Conservation (phyloP, 306 rosid genomes). For the Lathyrus aphaca region DNA sequence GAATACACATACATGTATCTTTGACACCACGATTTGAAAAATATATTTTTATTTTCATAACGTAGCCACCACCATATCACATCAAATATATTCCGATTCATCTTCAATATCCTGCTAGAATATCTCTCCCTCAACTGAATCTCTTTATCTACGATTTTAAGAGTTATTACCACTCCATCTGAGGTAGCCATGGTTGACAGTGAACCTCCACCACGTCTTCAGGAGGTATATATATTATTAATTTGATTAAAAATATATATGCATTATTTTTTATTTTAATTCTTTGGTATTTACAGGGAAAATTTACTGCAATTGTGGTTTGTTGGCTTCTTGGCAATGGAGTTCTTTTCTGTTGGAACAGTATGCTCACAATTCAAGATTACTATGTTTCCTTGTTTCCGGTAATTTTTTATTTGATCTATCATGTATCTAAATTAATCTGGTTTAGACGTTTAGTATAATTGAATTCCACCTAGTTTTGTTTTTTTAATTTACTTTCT, state of each 20-base stretch:
- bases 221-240: conserved; percentile 45
- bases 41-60: not conserved
- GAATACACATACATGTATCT: not conserved
- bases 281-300: conserved; percentile 57
- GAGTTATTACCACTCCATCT: conserved; percentile 1
- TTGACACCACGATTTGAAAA: conserved; percentile 3
- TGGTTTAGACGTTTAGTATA: no score
- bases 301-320: conserved; percentile 52
- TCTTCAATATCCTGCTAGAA: conserved; percentile 1
- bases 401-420: conserved; percentile 46
- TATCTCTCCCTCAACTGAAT: conserved; percentile 18
- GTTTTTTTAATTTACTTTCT: conserved; percentile 7
- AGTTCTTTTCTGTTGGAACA: conserved; percentile 85
- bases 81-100: conserved; percentile 18
- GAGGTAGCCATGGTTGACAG: conserved; percentile 42
- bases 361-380: conserved; percentile 89
- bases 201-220: conserved; percentile 48
- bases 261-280: conserved; percentile 24
- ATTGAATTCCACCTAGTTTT: no score
- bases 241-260: not conserved
- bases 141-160: not conserved
- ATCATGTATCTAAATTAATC: not conserved
- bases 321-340: conserved; percentile 97
- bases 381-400: conserved; percentile 78
- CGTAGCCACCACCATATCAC: not conserved